These are phyloP conservation scores for Kodamaea suecica DNA, from an alignment of 1,139 yeast genomes.

Conservation along the genomic window DNA sequence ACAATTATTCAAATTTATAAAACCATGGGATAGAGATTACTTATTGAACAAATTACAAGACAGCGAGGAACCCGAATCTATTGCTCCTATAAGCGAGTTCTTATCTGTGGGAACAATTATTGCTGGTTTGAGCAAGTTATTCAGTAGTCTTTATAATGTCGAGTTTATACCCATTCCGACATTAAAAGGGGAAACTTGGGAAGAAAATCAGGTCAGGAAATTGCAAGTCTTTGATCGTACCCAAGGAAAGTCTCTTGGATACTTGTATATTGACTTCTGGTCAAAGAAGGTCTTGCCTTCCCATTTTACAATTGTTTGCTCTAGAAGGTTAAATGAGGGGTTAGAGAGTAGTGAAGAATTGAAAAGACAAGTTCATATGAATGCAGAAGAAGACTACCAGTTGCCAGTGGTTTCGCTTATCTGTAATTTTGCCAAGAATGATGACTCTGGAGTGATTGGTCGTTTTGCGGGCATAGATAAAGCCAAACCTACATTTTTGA, in stretches of 20 bases:
- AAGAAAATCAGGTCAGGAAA: conserved; percentile 73
- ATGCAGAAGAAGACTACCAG: conserved; percentile 54
- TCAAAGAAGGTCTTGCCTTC: conserved; percentile 64
- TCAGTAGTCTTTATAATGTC: conserved; percentile 71
- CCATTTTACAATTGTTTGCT: conserved; percentile 95
- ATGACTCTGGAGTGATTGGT: conserved; percentile 21
- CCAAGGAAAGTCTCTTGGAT: conserved; percentile 32
- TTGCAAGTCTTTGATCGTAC: conserved; percentile 54
- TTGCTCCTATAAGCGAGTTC: conserved; percentile 35
- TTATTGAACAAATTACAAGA: conserved; percentile 29
- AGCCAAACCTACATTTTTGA: conserved; percentile 45
- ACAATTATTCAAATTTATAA: conserved; percentile 46
- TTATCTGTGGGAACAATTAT: conserved; percentile 86
- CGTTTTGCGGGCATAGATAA: conserved; percentile 28
- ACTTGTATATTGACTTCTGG: conserved; percentile 46
- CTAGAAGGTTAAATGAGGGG: conserved; percentile 49
- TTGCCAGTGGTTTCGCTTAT: conserved; percentile 86
- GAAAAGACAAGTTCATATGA: conserved; percentile 50
- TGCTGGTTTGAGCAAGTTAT: conserved; percentile 74
- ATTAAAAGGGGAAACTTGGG: conserved; percentile 82
- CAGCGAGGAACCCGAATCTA: conserved; percentile 5
- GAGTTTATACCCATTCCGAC: conserved; percentile 66
- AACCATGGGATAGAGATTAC: conserved; percentile 94
- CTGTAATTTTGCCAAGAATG: conserved; percentile 64
- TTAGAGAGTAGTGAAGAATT: conserved; percentile 26